Evolutionary conservation across 352 stramenopile species (phyloP).

Genomic region (Pseudoperonospora humuli): DNA sequence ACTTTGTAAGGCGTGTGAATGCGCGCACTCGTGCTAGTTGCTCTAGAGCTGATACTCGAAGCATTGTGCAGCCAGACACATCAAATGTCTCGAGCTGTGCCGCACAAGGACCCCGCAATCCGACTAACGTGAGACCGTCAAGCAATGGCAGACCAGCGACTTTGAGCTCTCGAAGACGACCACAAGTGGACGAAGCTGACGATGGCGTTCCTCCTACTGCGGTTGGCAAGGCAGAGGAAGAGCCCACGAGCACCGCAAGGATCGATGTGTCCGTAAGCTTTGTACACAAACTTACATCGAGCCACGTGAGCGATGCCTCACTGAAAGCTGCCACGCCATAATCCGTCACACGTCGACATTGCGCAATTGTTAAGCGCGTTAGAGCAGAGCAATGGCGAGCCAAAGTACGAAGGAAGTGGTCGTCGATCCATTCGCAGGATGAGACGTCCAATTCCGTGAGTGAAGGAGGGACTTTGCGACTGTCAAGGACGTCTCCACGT

Average conservation of each 20-base stretch:
- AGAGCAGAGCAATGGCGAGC: slow-evolving; percentile 31
- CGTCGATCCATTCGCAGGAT: slow-evolving; percentile 63
- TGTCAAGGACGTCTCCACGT: slow-evolving; percentile 14
- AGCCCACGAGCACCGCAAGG: slow-evolving; percentile 44
- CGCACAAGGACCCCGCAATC: slow-evolving; percentile 22
- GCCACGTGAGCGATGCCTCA: slow-evolving; percentile 33
- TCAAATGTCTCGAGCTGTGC: slow-evolving; percentile 21
- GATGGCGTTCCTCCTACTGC: slow-evolving; percentile 2
- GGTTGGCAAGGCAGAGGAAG: slow-evolving; percentile 4
- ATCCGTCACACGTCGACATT: slow-evolving; percentile 56
- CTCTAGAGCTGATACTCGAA: slow-evolving; percentile 37
- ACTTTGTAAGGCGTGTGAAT: slow-evolving; percentile 23
- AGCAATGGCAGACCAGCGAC: slow-evolving; percentile 36
- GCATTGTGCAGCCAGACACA: slow-evolving; percentile 16
- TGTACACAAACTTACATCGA: slow-evolving; percentile 51
- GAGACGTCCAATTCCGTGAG: slow-evolving; percentile 48
- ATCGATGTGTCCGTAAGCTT: slow-evolving; percentile 52
- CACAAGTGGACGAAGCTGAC: slow-evolving; percentile 5
- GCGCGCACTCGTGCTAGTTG: slow-evolving; percentile 37
- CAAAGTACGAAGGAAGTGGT: slow-evolving; percentile 37
- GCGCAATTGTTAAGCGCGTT: slow-evolving; percentile 26
- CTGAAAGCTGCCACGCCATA: slow-evolving; percentile 55
- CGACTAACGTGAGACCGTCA: slow-evolving; percentile 53
- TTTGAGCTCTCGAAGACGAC: slow-evolving; percentile 30
- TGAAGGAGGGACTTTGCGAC: slow-evolving; percentile 10